phyloP scores from a whole-genome alignment of 352 stramenopile genomes.

The Aphanomyces cochlioides region DNA sequence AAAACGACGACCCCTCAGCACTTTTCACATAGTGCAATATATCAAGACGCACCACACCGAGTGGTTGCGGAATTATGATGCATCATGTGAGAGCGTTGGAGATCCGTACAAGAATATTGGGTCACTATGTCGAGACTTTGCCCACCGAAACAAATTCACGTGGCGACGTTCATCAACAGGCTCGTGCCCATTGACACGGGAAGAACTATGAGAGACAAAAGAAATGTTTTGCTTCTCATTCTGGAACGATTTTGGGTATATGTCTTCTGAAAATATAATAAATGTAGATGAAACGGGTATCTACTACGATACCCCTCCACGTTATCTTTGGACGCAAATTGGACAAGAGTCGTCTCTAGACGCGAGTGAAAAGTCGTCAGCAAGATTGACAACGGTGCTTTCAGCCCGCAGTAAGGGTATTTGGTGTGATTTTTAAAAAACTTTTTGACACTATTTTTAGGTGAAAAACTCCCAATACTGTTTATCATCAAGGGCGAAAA shows the following conservation, averaged over 20 bases:
- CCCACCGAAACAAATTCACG: not conserved
- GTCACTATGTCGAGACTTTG: slow-evolving; percentile 1
- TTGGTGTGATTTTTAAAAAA: not conserved
- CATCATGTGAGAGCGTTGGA: too few species aligned
- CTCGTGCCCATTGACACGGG: not conserved
- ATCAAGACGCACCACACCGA: too few species aligned
- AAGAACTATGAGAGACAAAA: not conserved
- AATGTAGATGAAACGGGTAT: slow-evolving; percentile 35
- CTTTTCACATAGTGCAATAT: too few species aligned
- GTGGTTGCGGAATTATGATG: too few species aligned
- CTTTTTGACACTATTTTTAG: not conserved
- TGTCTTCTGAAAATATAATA: not conserved
- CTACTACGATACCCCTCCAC: slow-evolving; percentile 31
- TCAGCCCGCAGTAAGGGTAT: not conserved
- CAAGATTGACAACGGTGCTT: not conserved
- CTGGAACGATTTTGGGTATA: not conserved
- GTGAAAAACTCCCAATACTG: not conserved
- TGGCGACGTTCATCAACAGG: not conserved
- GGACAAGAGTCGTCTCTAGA: slow-evolving; percentile 14
- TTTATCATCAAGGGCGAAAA: not conserved
- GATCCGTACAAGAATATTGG: too few species aligned
- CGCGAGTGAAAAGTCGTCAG: not conserved
- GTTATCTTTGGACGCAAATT: slow-evolving; percentile 20
- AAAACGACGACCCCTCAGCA: too few species aligned
- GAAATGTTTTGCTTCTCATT: not conserved